Conservation (phyloP, 225 moss, liverwort and hornwort genomes). For the Antitrichia curtipendula region DNA sequence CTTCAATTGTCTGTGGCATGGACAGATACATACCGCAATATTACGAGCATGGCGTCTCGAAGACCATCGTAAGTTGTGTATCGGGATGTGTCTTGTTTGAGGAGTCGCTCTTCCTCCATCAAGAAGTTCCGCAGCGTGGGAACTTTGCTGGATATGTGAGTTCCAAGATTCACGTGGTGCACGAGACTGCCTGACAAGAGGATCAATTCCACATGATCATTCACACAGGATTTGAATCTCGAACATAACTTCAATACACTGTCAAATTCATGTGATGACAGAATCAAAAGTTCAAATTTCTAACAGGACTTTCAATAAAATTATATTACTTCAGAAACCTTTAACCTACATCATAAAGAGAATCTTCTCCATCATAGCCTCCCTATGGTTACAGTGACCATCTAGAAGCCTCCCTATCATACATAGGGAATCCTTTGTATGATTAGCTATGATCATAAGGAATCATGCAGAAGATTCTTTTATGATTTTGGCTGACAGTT, state of each 20-base stretch:
- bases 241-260: neutral
- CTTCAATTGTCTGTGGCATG: neutral
- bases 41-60: constrained; percentile 77
- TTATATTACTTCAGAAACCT: neutral
- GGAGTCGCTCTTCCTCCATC: constrained; percentile 45
- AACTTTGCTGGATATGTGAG: constrained; percentile 49
- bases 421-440: too few relatives aligned
- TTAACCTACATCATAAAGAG: neutral
- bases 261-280: neutral
- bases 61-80: constrained; percentile 49
- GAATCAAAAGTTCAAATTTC: neutral
- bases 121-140: constrained; percentile 57
- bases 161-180: constrained; percentile 75
- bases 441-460: neutral
- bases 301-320: neutral
- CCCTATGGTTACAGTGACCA: neutral
- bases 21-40: constrained; percentile 28
- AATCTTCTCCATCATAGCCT: neutral
- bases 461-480: neutral
- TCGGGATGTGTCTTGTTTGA: constrained; percentile 44
- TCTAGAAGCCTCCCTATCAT: neutral
- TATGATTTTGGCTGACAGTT: neutral
- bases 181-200: constrained; percentile 54
- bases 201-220: constrained; percentile 11
- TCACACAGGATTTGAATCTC: neutral